Conservation (phyloP, 345 rosid species). For the Sapria himalayana region DNA sequence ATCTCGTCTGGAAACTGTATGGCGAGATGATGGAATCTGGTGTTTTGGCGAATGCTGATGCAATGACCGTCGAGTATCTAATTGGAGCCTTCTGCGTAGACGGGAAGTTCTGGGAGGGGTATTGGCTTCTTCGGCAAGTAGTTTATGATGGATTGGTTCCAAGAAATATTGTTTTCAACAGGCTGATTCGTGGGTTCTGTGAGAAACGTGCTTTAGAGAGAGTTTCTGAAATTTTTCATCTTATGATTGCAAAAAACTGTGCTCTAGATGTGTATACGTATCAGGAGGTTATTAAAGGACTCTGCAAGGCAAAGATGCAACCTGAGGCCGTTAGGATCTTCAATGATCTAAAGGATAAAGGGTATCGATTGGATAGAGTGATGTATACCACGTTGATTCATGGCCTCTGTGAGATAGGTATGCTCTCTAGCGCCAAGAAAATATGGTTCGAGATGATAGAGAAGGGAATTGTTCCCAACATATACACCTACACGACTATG, state of each 20-base stretch:
- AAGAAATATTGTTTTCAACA: conserved; percentile 12
- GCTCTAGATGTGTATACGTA: conserved; percentile 23
- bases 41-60: conserved; percentile 14
- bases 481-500: conserved; percentile 17
- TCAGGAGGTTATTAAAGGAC: conserved; percentile 27
- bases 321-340: conserved; percentile 21
- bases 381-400: conserved; percentile 28
- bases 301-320: conserved; percentile 17
- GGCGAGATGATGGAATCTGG: conserved; percentile 20
- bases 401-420: conserved; percentile 17
- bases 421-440: conserved; percentile 16
- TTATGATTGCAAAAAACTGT: conserved; percentile 19
- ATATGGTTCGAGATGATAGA: conserved; percentile 36
- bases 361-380: conserved; percentile 21
- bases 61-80: conserved; percentile 16
- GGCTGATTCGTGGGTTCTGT: conserved; percentile 20
- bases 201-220: conserved; percentile 10
- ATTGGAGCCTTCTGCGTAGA: conserved; percentile 28
- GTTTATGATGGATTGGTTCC: conserved; percentile 23
- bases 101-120: conserved; percentile 18
- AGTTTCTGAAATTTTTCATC: conserved; percentile 31
- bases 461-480: conserved; percentile 21
- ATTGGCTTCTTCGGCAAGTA: conserved; percentile 23
- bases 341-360: conserved; percentile 30
- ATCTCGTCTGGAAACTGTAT: conserved; percentile 29